Conservation (phyloP, 805 yeast species). For the Monosporozyma unispora region DNA sequence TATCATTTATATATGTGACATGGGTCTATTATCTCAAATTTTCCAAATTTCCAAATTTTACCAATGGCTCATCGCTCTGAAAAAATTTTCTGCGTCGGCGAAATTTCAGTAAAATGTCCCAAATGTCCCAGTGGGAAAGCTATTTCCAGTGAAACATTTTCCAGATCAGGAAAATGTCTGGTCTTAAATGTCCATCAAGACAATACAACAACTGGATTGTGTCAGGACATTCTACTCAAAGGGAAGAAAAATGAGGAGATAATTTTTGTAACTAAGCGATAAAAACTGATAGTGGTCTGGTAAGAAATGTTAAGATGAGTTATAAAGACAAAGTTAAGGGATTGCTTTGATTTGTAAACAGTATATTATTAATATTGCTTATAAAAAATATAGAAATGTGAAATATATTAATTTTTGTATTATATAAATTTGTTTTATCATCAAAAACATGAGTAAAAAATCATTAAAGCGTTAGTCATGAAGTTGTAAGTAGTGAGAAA, state of each 20-base stretch:
- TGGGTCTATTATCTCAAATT: background rate
- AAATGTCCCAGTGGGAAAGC: background rate
- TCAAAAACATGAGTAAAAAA: background rate
- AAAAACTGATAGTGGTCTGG: too few species aligned
- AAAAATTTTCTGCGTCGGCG: slow-evolving; percentile 8
- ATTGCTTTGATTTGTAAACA: background rate
- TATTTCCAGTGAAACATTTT: background rate
- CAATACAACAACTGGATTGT: background rate
- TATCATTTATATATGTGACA: background rate
- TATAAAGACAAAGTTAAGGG: background rate
- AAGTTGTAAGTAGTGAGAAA: background rate
- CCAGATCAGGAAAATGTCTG: background rate
- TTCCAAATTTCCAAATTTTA: background rate
- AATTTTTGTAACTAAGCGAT: too few species aligned
- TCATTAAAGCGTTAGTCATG: background rate
- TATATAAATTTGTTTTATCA: background rate
- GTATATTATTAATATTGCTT: background rate
- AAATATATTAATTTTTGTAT: background rate
- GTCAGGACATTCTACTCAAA: background rate
- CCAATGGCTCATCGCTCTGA: background rate
- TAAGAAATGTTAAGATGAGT: too few species aligned
- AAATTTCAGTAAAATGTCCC: slow-evolving; percentile 2
- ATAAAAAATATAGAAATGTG: background rate
- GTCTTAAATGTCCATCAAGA: background rate
- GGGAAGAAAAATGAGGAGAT: background rate